Evolutionary conservation across 495 filamentous ascomycete genomes (phyloP).

Genomic region (Achaetomiella virescens): DNA sequence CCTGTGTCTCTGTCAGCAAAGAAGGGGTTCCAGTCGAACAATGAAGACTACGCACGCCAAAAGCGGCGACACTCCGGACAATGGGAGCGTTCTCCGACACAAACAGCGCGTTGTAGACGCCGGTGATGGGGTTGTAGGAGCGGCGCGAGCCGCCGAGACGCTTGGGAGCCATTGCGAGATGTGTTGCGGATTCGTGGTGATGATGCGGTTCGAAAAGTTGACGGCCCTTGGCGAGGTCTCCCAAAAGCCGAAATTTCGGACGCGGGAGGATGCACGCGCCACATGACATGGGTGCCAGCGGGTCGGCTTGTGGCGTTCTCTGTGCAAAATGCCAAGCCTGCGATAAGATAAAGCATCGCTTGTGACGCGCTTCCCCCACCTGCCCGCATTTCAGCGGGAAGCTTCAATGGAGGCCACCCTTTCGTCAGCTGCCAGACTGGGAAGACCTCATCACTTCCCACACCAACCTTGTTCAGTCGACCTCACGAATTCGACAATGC

Average conservation of each 20-base stretch:
- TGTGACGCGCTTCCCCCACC: not conserved
- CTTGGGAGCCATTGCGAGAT: conserved; percentile 36
- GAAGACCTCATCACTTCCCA: not conserved
- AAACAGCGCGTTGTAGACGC: conserved; percentile 33
- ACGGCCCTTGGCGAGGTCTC: not conserved
- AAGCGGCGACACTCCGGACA: conserved; percentile 64
- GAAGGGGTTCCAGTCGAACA: not conserved
- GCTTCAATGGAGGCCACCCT: not conserved
- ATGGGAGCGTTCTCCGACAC: conserved; percentile 66
- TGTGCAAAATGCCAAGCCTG: not conserved
- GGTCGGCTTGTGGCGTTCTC: too few relatives aligned
- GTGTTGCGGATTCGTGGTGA: not conserved
- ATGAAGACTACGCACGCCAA: conserved; percentile 53
- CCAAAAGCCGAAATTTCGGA: conserved; percentile 1
- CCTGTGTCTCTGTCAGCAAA: conserved; percentile 38
- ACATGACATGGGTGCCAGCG: not conserved
- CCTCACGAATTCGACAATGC: conserved; percentile 15
- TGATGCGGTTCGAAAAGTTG: not conserved
- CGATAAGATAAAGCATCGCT: not conserved
- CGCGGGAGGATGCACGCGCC: not conserved
- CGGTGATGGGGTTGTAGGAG: conserved; percentile 19
- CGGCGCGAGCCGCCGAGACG: conserved; percentile 26
- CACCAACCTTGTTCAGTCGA: not conserved
- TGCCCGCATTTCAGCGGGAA: not conserved
- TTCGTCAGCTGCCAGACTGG: not conserved